Evolutionary conservation across 2,329 filamentous ascomycete genomes (phyloP), one percentile per base, ranked within the genome.

Genomic region (Nigrospora sphaerica): DNA sequence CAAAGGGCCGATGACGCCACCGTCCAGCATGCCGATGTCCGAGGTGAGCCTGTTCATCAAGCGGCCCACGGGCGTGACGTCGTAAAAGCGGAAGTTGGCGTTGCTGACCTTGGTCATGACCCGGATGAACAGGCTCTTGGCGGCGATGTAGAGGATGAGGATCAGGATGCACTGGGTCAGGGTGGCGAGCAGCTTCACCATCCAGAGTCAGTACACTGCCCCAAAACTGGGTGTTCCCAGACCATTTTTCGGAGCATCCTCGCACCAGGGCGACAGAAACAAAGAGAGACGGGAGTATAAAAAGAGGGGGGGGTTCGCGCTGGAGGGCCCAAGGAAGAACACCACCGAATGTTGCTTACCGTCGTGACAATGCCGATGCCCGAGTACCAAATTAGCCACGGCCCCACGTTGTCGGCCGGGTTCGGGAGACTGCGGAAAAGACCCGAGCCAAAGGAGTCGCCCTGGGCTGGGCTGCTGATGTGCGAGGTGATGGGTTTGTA

Each of bases 1-100:
- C 42, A 95, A 80, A 12, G 88, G 83, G 11, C 73, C 68, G 41
- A 87, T 85, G 56, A 95, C 86, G n/a, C 86, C 85, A 1, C 90
- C 90, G 58, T 96, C 91, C 0, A 95, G 78, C 42, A 88, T 91
- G 28, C 86, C 87, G 66, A 95, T 93, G 57, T 96, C 90, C 2
- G 88, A 88, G 0, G 90, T 95, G 49, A 96, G 74, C 9, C 91
- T 80, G 62, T 96, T 96, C 87, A 95, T 95, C 50, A 96, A 71
- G 40, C 91, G 81, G 0, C 91, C 91, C 0, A 95, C 83, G 0
- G 91, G 91, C 0, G 91, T 95, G 4, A 88, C 81, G 60, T 96
- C 91, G 67, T 95, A 93, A 64, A 91, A 96, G 1, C 89, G 81
- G 67, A 96, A 95, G 0, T 85, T 91, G 0, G 90, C 87, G 56